Conservation (phyloP, 2,329 filamentous ascomycete species). For the Didymella exigua region DNA sequence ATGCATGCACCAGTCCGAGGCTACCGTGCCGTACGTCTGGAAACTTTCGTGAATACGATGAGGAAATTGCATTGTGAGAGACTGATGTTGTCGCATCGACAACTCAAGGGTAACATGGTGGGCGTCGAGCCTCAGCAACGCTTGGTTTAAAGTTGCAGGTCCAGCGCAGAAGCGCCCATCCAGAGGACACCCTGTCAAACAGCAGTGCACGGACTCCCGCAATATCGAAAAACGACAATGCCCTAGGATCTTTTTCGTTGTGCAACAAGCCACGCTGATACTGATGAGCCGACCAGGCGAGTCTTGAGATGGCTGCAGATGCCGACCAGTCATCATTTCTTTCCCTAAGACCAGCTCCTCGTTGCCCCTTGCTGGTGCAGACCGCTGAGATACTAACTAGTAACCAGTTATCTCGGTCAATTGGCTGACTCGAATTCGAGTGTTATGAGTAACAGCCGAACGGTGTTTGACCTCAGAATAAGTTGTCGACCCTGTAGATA, state of each 20-base stretch:
- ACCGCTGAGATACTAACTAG: background rate
- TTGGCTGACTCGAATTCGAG: background rate
- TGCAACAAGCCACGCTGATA: background rate
- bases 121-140: background rate
- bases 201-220: slow-evolving; percentile 11
- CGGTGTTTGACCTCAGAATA: background rate
- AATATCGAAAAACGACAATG: slow-evolving; percentile 10
- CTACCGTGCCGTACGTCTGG: slow-evolving; percentile 9
- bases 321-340: background rate
- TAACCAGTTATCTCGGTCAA: background rate
- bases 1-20: slow-evolving; percentile 9
- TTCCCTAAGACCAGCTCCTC: background rate
- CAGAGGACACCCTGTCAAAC: background rate
- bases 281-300: background rate
- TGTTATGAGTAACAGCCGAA: slow-evolving; percentile 1
- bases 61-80: background rate
- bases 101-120: background rate
- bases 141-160: slow-evolving; percentile 7
- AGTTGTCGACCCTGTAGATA: background rate
- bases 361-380: background rate
- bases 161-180: slow-evolving; percentile 1
- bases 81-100: background rate
- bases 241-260: background rate
- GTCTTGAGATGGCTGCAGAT: background rate
- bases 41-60: background rate